A percentile compares a stretch with the other conserved stretches of the same genome.
These are phyloP conservation scores for Dendrobium officinale DNA, from an alignment of 106 monocot species.

Conservation along the genomic window DNA sequence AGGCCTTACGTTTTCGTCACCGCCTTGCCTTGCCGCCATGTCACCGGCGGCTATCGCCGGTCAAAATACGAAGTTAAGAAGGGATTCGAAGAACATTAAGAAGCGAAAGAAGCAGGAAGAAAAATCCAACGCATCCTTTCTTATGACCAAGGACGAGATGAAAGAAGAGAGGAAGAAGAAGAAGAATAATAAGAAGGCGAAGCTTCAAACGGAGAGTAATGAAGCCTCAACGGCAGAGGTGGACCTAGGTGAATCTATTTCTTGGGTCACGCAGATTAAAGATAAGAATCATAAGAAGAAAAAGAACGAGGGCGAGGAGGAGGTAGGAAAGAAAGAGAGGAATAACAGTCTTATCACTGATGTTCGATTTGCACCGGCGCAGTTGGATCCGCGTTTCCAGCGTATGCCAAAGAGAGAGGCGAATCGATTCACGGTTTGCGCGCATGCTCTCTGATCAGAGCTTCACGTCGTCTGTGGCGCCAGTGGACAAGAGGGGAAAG, in stretches of 20 bases:
- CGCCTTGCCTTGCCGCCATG: neutral
- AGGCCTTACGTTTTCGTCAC: neutral
- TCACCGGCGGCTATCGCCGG: neutral
- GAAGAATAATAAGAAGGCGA: neutral
- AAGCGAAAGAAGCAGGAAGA: neutral
- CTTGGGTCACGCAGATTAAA: neutral
- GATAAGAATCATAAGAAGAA: neutral
- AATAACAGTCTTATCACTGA: slow-evolving; percentile 38
- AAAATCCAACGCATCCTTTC: neutral
- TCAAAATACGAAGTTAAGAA: neutral
- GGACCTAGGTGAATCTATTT: neutral
- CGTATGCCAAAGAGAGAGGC: slow-evolving; percentile 45
- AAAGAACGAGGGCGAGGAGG: neutral
- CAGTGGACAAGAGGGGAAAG: slow-evolving; percentile 72
- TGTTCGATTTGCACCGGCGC: slow-evolving; percentile 49
- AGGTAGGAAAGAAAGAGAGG: neutral
- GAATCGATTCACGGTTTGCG: slow-evolving; percentile 67
- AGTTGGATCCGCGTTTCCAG: slow-evolving; percentile 78
- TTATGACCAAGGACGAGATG: neutral
- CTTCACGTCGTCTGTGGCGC: slow-evolving; percentile 47
- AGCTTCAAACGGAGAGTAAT: neutral
- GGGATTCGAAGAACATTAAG: neutral
- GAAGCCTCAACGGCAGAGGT: neutral
- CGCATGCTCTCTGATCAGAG: slow-evolving; percentile 48
- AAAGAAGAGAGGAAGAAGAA: neutral